Base-by-base conservation (phyloP, 768 basidiomycete species). In the Psilocybe azurescens region DNA sequence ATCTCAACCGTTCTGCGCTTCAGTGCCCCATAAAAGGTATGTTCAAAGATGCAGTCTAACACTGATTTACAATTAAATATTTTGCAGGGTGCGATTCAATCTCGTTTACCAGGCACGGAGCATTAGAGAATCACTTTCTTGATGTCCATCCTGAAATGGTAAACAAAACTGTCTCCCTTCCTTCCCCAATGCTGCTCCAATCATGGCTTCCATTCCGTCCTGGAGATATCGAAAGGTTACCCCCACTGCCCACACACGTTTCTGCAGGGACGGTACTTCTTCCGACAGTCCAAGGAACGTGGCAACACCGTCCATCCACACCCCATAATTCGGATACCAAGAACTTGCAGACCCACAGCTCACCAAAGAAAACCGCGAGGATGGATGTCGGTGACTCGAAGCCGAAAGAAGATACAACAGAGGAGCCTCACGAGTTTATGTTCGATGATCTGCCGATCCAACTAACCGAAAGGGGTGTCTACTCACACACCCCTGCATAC, bases 1-100 rank as follows among this genome's bases (percentile, higher is more conserved):
- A 74, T 61, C 64, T 76, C 33, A 68, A 60, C 28, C 67, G 74
- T 2, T 38, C 65, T 6, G 44, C 53, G 5, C 60, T 76, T 13
- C 33, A 51, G 29, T 76, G 75, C 63, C 74, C 74, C 9, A 57
- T 74, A 30, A 55, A 53, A 58, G 70, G 75, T 74, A 50, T n/a
- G 59, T 48, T 49, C n/a, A 32, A 2, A 38, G 50, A 8, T 11
- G 46, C 41, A 33, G 49, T 44, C 38, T 44, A 53, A 39, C 41
- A 9, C n/a, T 18, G 20, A 44, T 20, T 20, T 18, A 10, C 33
- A 32, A 33, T 29, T 8, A 46, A 36, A 10, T 48, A 14, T 47
- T 49, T 48, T 52, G 13, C 55, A 68, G 66, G 47, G 33, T 63
- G 64, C 29, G 13, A 33, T 5, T 52, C 61, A 36, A 11, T 18